These are phyloP conservation scores for Leccinum subgranulosum DNA, from an alignment of 768 basidiomycete species.

Conservation along the genomic window DNA sequence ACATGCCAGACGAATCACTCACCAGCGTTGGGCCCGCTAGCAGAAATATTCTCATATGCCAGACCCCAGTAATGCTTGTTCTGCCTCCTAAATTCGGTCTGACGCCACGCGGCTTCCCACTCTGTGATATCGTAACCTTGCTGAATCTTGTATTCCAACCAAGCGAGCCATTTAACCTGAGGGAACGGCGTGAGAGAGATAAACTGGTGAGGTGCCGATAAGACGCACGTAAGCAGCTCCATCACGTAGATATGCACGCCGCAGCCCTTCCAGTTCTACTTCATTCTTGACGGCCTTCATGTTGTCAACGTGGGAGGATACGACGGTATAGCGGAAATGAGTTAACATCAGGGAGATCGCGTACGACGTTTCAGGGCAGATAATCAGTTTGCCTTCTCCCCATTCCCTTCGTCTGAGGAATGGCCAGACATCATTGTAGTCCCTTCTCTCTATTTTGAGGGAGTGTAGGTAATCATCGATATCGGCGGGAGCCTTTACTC, in stretches of 20 bases:
- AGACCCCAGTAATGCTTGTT: conserved; percentile 77
- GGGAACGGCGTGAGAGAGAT: conserved; percentile 10
- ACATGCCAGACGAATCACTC: conserved; percentile 14
- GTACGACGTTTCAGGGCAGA: conserved; percentile 72
- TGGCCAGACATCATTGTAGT: conserved; percentile 78
- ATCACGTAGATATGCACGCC: conserved; percentile 84
- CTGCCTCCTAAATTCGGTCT: conserved; percentile 72
- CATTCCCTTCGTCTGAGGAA: conserved; percentile 73
- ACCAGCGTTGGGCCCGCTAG: conserved; percentile 84
- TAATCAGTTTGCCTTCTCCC: conserved; percentile 78
- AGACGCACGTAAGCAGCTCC: conserved; percentile 76
- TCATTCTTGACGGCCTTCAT: conserved; percentile 89
- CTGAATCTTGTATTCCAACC: conserved; percentile 79
- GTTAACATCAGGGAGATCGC: conserved; percentile 85
- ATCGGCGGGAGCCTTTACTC: conserved; percentile 56
- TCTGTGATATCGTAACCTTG: conserved; percentile 85
- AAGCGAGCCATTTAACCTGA: conserved; percentile 80
- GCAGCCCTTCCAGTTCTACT: conserved; percentile 78
- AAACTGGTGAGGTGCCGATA: conserved; percentile 7
- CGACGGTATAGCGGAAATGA: conserved; percentile 73
- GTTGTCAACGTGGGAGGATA: conserved; percentile 65
- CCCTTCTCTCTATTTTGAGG: conserved; percentile 53
- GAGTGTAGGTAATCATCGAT: conserved; percentile 56
- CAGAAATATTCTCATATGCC: conserved; percentile 89
- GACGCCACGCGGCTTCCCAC: conserved; percentile 84